Conservation (phyloP, 2,329 filamentous ascomycete species). For the Cephalotrichum gorgonifer region DNA sequence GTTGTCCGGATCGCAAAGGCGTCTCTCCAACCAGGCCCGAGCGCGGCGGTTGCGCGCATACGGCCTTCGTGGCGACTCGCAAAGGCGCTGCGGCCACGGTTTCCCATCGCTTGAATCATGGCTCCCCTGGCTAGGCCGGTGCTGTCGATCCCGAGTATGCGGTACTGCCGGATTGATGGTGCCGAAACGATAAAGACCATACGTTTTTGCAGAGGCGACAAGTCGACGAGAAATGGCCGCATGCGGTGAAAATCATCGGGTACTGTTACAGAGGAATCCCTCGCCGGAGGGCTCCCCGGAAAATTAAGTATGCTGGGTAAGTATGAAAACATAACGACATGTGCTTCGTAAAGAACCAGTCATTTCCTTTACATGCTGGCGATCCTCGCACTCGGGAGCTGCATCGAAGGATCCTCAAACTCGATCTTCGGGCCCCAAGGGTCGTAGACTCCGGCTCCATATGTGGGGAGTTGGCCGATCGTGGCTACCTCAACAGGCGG, state of each 20-base stretch:
- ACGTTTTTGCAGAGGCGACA: too few species aligned
- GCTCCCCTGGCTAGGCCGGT: too few species aligned
- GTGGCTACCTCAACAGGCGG: slow-evolving; percentile 40
- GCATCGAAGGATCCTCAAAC: slow-evolving; percentile 46
- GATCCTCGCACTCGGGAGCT: slow-evolving; percentile 48
- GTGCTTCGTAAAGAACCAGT: neutral
- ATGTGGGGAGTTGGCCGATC: slow-evolving; percentile 40
- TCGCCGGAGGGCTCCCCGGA: neutral
- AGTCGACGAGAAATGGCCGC: neutral
- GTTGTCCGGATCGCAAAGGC: neutral
- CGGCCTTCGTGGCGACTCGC: too few species aligned
- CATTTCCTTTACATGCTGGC: slow-evolving; percentile 35
- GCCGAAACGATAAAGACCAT: neutral
- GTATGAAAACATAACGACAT: neutral
- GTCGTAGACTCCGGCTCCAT: slow-evolving; percentile 38
- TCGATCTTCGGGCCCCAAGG: slow-evolving; percentile 46
- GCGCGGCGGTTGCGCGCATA: too few species aligned
- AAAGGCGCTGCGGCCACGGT: too few species aligned
- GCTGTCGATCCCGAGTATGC: too few species aligned
- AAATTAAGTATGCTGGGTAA: neutral
- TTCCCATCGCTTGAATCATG: too few species aligned
- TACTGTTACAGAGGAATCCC: neutral
- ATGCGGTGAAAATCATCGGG: neutral
- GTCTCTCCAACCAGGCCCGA: neutral
- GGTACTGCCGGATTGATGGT: too few species aligned